Evolutionary conservation across 139 green algal species (phyloP).

Genomic region (Pseudopediastrum boryanum): DNA sequence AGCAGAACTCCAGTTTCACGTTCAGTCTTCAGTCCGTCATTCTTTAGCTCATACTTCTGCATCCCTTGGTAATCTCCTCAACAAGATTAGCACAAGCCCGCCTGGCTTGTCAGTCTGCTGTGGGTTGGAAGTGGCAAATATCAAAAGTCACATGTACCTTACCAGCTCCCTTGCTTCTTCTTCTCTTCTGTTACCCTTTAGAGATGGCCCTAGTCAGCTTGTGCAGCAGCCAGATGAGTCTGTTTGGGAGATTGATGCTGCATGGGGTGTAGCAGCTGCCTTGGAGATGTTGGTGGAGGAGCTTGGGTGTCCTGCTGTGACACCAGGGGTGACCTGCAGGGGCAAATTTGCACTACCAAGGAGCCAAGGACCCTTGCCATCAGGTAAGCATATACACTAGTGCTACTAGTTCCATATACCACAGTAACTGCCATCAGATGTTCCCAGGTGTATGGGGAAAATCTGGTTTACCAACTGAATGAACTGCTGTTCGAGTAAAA

Average conservation of each 20-base stretch:
- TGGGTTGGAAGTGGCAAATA: too few relatives aligned
- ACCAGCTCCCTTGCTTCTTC: not conserved
- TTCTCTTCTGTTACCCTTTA: not conserved
- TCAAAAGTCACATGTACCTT: not conserved
- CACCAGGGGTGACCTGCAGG: slow-evolving; percentile 70
- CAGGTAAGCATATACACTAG: not conserved
- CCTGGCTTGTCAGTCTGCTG: too few relatives aligned
- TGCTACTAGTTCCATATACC: not conserved
- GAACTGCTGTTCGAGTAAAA: too few relatives aligned
- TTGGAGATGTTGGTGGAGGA: slow-evolving; percentile 53
- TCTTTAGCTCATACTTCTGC: too few relatives aligned
- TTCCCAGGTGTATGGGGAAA: too few relatives aligned
- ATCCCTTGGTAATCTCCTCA: too few relatives aligned
- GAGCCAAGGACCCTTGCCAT: slow-evolving; percentile 10
- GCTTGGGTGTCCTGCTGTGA: slow-evolving; percentile 48
- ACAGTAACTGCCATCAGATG: not conserved
- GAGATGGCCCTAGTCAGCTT: slow-evolving; percentile 63
- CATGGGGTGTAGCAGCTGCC: slow-evolving; percentile 36
- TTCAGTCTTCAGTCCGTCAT: too few relatives aligned
- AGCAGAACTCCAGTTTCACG: too few relatives aligned
- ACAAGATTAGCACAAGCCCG: too few relatives aligned
- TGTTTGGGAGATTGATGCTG: slow-evolving; percentile 80
- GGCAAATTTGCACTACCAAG: slow-evolving; percentile 57
- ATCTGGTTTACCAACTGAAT: too few relatives aligned
- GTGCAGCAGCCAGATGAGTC: slow-evolving; percentile 48